Conservation (phyloP, 371 early-diverging fungal species). For the Phascolomyces articulosus region DNA sequence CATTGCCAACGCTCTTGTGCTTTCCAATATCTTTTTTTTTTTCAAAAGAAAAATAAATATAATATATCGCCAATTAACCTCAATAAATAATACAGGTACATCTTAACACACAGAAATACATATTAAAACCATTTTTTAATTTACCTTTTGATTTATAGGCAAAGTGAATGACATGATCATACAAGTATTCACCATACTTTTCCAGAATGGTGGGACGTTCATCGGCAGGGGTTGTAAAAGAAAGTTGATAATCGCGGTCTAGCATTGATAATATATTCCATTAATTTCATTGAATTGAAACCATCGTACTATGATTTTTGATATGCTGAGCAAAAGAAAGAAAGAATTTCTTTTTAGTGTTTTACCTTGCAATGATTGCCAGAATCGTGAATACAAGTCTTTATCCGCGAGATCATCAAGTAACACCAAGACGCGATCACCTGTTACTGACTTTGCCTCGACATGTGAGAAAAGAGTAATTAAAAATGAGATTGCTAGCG, state of each 20-base stretch:
- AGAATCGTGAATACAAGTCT: conserved; percentile 59
- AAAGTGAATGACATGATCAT: conserved; percentile 75
- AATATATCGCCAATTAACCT: no score
- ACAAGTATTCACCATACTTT: conserved; percentile 58
- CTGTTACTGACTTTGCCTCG: conserved; percentile 64
- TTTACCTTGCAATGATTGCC: conserved; percentile 67
- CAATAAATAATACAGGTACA: no score
- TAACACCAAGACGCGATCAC: conserved; percentile 73
- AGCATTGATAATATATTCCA: not conserved
- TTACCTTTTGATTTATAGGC: conserved; percentile 68
- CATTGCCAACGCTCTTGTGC: conserved; percentile 50
- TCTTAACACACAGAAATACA: no score
- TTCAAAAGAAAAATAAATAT: no score
- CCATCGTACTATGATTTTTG: no score
- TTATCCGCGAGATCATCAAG: conserved; percentile 65
- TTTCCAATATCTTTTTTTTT: conserved; percentile 32
- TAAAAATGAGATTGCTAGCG: not conserved
- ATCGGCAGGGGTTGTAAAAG: conserved; percentile 46
- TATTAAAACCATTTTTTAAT: conserved; percentile 10
- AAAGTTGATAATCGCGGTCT: conserved; percentile 71
- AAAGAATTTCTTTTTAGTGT: not conserved
- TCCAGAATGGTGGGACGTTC: conserved; percentile 23
- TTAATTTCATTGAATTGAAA: not conserved
- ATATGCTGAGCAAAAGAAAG: not conserved
- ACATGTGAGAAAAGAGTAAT: conserved; percentile 28